Base-by-base conservation (phyloP, 257 asterid genomes). In the Leonotis leonurus region DNA sequence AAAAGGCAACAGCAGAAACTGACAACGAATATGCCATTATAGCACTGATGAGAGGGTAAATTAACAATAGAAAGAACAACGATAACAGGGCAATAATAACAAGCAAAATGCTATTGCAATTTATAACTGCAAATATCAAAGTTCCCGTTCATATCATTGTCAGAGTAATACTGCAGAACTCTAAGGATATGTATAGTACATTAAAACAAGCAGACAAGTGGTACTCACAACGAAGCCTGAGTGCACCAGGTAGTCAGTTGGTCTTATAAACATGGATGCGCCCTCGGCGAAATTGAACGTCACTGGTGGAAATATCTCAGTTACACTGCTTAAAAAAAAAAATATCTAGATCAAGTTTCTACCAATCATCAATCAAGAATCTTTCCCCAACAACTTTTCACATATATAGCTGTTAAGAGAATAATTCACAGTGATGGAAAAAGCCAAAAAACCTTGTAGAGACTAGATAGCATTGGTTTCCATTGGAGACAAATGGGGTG, bases 231-330 rank as follows among this genome's bases (percentile, higher is more conserved):
- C 70, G 74, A 61, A 81, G 58, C 93, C 92, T 73, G 65, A 40
- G 73, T 70, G 85, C 51, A 84, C 65, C 55, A 91, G 92, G 81
- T 88, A 91, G 74, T 88, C 94, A 20, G 52, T 58, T 41, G 97
- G 97, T 73, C 85, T 85, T 65, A 87, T 43, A 60, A 56, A 41
- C 90, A 90, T 62, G 50, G 87, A 81, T 56, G 95, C 88, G 22
- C 79, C 86, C 9, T 90, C 95, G 29, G 85, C 90, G 46, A 90
- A 90, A 82, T 85, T 85, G 21, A 90, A 71, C 58, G 86, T 64
- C 61, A 87, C 93, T 3, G 79, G 68, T 40, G 96, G 97, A 60
- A 90, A 90, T 67, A 80, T 72, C 65, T 85, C 84, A 16, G 65
- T 62, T 62, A 83, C 75, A 75, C 97, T 90, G 92, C 57, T 67